Base-by-base conservation (phyloP, 768 basidiomycete genomes). In the Suillus luteus region DNA sequence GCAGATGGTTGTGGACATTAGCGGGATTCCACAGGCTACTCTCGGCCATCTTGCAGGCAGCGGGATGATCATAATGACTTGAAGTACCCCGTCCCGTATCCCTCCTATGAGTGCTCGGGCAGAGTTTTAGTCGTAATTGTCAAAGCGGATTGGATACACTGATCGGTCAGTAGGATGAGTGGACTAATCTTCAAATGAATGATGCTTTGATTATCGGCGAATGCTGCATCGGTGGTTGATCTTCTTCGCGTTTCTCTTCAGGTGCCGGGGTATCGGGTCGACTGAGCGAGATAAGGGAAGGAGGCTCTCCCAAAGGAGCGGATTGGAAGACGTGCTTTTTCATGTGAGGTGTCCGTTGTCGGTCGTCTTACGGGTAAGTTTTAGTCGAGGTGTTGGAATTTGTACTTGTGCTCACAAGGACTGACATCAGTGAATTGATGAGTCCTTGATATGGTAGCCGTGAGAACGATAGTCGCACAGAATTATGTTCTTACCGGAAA, bases 61-160 rank as follows among this genome's bases (percentile, higher is more conserved):
- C n/a, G n/a, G n/a, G 12, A 7, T 54, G 5, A 19, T 55, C 10
- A 19, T 11, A n/a, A 11, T 54, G 5, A 31, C 51, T 52, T 52
- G 48, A 49, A 49, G 24, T 33, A 41, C n/a, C 24, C 8, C 33
- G 33, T 35, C 5, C 41, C 11, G 24, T 51, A 38, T n/a, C 41
- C 27, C 38, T 62, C 37, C 24, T 27, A 49, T 49, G 19, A 41
- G 48, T 41, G 12, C 41, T 63, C 58, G 14, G 44, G 33, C 35
- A 41, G 2, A 35, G 60, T 65, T 59, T 35, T 27, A 27, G 2
- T 22, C 14, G 22, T 14, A 14, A 12, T 22, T 48, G 12, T 24
- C 2, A 14, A 24, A 48, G 12, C 5, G 48, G 14, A 24, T 12
- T 24, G 12, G 24, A 24, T 14, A 48, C 5, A 5, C 11, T 35